Base-by-base conservation (phyloP, 2,329 filamentous ascomycete genomes). In the Arthrobotrys entomopaga region DNA sequence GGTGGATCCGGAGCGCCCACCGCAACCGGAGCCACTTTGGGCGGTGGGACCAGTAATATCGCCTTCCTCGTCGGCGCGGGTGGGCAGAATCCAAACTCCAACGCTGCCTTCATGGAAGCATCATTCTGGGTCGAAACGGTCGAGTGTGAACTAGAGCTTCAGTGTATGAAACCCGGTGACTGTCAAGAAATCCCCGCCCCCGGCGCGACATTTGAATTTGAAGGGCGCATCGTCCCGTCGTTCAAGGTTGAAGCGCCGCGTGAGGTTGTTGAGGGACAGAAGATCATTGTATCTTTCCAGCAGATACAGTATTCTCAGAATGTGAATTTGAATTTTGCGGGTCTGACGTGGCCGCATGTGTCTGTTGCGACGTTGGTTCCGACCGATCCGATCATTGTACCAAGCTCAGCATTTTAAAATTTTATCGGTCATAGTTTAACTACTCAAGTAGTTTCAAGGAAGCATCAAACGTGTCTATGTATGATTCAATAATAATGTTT, bases 251-350 rank as follows among this genome's bases (percentile, higher is more conserved):
- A 66, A 15, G 76, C 78, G 6, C 76, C 77, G 13, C 42, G 74
- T 53, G 49, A 76, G 10, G 73, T 76, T 50, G 73, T 63, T 15
- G 19, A 49, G 38, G 74, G 65, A 15, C 70, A 42, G 57, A 76
- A 50, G 19, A 77, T 79, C 46, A 75, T 57, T 7, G 77, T 79
- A 3, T 76, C 67, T 34, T 79, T 72, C 2, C 80, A 65, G 0
- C 81, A 82, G 78, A 81, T 82, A 10, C 81, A 82, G 65, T 83
- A 82, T 46, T 80, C 81, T 0, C 81, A 82, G 77, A 79, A 24
- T n/a, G 80, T 80, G 40, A 69, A 70, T 16, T 76, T 81, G 34
- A 78, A 80, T 53, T 81, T 81, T 52, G 77, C 69, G 24, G 65
- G 58, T 16, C 58, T 80, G 53, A 78, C 69, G 48, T 81, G 80